Conservation (phyloP, 805 yeast genomes). For the Yamadazyma scolyti region DNA sequence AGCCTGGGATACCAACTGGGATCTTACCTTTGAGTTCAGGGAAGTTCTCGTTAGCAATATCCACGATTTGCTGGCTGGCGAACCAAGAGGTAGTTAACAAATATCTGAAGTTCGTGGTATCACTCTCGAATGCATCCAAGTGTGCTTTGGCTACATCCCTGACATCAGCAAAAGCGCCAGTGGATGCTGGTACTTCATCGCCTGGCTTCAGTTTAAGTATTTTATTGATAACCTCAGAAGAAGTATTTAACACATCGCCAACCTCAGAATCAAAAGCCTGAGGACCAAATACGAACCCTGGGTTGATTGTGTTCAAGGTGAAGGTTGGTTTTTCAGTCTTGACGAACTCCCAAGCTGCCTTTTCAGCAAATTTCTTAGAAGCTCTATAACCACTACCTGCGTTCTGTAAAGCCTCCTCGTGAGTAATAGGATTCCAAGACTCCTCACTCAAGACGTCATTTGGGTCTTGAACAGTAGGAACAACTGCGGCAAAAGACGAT, state of each 20-base stretch:
- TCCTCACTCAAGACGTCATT: conserved; percentile 6
- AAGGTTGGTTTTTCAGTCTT: conserved; percentile 26
- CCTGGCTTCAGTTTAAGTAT: conserved; percentile 28
- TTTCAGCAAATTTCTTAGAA: conserved; percentile 60
- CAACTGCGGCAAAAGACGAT: conserved; percentile 55
- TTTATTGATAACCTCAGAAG: conserved; percentile 37
- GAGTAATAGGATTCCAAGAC: conserved; percentile 50
- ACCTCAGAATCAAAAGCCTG: conserved; percentile 36
- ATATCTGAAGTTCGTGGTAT: conserved; percentile 28
- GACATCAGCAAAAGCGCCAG: conserved; percentile 20
- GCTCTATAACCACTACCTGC: conserved; percentile 47
- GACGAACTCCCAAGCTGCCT: conserved; percentile 56
- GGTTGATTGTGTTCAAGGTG: conserved; percentile 46
- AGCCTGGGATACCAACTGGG: conserved; percentile 40
- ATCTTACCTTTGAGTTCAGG: conserved; percentile 43
- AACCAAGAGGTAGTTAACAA: conserved; percentile 15
- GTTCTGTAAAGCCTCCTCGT: conserved; percentile 43
- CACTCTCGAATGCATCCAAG: conserved; percentile 28
- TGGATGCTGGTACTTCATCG: conserved; percentile 20
- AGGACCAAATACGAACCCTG: conserved; percentile 59
- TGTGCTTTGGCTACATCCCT: conserved; percentile 1
- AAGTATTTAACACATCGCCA: conserved; percentile 27
- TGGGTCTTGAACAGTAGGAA: conserved; percentile 13
- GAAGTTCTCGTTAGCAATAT: conserved; percentile 34
- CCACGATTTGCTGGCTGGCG: conserved; percentile 24